Evolutionary conservation across 352 stramenopile genomes (phyloP).

Genomic region (Lagenidium sp.): DNA sequence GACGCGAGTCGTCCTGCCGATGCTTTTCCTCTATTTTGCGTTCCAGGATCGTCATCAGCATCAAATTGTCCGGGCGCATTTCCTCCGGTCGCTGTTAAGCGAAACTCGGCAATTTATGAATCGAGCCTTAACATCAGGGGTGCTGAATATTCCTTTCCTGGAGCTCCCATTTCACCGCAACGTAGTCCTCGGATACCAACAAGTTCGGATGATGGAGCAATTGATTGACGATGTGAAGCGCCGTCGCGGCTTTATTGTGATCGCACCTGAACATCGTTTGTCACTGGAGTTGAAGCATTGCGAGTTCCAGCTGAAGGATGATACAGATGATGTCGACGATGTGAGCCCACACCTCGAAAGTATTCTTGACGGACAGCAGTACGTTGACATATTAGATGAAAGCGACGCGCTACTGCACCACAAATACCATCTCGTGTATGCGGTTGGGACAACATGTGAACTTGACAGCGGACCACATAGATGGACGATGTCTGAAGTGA

Average conservation of each 20-base stretch:
- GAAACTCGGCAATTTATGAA: constrained; percentile 67
- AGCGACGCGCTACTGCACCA: constrained; percentile 82
- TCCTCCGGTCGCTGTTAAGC: constrained; percentile 47
- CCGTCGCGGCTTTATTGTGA: constrained; percentile 42
- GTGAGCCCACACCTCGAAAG: no score
- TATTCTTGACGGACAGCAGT: constrained; percentile 37
- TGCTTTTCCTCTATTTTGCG: constrained; percentile 74
- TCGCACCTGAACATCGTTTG: constrained; percentile 82
- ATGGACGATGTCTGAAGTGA: constrained; percentile 43
- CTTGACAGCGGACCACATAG: constrained; percentile 41
- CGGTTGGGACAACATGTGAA: constrained; percentile 33
- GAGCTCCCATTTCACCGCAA: constrained; percentile 68
- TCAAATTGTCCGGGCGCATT: constrained; percentile 42
- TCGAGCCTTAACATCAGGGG: constrained; percentile 32
- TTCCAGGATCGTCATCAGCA: constrained; percentile 5
- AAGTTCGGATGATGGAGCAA: constrained; percentile 24
- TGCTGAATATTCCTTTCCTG: constrained; percentile 30
- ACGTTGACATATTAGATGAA: constrained; percentile 83
- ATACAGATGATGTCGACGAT: no score
- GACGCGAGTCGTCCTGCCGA: constrained; percentile 83
- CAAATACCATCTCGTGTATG: constrained; percentile 86
- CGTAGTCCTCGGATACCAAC: constrained; percentile 19
- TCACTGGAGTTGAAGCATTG: constrained; percentile 81
- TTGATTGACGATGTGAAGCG: constrained; percentile 23
- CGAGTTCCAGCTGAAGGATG: constrained; percentile 19